Evolutionary conservation across 371 early-diverging fungal genomes (phyloP), one percentile per base, ranked within the genome.

Genomic region (Actinomortierella ambigua): DNA sequence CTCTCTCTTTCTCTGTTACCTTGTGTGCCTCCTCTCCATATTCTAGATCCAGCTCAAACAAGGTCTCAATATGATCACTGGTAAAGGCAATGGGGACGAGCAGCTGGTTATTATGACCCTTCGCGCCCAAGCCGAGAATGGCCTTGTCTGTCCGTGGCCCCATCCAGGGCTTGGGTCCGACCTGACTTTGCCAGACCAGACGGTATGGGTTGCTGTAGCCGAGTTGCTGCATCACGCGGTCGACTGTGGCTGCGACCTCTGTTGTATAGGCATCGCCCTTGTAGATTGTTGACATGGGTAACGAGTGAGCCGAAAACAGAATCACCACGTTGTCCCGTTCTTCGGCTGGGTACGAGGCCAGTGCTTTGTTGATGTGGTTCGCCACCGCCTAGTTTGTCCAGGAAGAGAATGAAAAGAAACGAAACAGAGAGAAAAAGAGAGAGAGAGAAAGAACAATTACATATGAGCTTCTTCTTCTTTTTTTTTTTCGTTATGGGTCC

Each of bases 121-220:
- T 76, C 50, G 88, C 82, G 5, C 87, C 95, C 57, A 92, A 84
- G 0, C 88, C 89, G 53, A 88, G 76, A 57, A 98, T 83, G 0
- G 90, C 95, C 41, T 87, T 85, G 18, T 87, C 85, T 1, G 98
- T 96, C 67, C 93, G 89, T 5, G 98, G 97, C 4, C 94, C 95
- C 28, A 97, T 76, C 98, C 98, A 98, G 15, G 93, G 82, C n/a
- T 83, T 70, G 0, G 98, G 98, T 1, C 98, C 98, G 5, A 97
- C 98, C 51, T 96, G 92, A 1, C 94, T 94, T 75, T 98, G 98
- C 98, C 98, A 98, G 11, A 93, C 91, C 4, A 98, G 81, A n/a
- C 94, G 85, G 76, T 95, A 91, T 14, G 96, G 92, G 71, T 96
- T 92, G n/a, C 69, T 76, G 65, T 73, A 66, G 39, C 78, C 77